Percentiles rank a stretch among this genome's conserved stretches.
Conservation (phyloP, 306 rosid species). For the Quercus cerris region DNA sequence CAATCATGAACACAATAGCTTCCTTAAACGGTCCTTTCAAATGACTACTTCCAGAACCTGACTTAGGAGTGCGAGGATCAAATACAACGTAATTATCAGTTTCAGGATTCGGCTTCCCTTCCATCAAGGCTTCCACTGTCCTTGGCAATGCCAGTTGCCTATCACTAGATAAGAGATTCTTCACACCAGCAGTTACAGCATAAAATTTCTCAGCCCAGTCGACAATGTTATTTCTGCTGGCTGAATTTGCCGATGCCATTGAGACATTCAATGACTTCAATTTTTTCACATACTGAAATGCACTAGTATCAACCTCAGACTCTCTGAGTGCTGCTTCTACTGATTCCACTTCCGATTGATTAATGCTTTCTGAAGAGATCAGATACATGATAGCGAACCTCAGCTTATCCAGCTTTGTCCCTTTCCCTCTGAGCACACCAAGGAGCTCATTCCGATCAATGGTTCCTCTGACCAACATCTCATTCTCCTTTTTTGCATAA, state of each 20-base stretch:
- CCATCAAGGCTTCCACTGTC: slow-evolving; percentile 91
- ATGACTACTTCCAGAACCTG: slow-evolving; percentile 72
- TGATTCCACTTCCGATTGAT: slow-evolving; percentile 77
- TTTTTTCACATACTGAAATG: slow-evolving; percentile 95
- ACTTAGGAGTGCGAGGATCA: slow-evolving; percentile 92
- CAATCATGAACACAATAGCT: slow-evolving; percentile 93
- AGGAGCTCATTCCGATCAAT: slow-evolving; percentile 74
- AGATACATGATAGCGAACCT: slow-evolving; percentile 89
- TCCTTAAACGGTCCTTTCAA: slow-evolving; percentile 96
- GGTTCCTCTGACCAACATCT: slow-evolving; percentile 88
- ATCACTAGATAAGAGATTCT: slow-evolving; percentile 82
- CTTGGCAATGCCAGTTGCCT: slow-evolving; percentile 91
- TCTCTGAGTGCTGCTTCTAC: slow-evolving; percentile 86
- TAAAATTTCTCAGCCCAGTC: slow-evolving; percentile 98
- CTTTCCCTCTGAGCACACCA: slow-evolving; percentile 74
- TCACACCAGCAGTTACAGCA: slow-evolving; percentile 96
- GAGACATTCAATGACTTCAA: slow-evolving; percentile 82
- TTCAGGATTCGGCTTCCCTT: slow-evolving; percentile 95
- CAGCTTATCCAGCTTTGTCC: slow-evolving; percentile 86
- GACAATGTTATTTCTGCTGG: slow-evolving; percentile 87
- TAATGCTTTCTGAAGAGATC: slow-evolving; percentile 76
- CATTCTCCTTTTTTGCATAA: slow-evolving; percentile 86
- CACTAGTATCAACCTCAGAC: slow-evolving; percentile 77
- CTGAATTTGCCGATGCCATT: slow-evolving; percentile 81
- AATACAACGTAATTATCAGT: slow-evolving; percentile 66